Percentiles rank a stretch among this genome's conserved stretches.
Conservation (phyloP, 2,329 filamentous ascomycete genomes). For the Cordyceps tenuipes region DNA sequence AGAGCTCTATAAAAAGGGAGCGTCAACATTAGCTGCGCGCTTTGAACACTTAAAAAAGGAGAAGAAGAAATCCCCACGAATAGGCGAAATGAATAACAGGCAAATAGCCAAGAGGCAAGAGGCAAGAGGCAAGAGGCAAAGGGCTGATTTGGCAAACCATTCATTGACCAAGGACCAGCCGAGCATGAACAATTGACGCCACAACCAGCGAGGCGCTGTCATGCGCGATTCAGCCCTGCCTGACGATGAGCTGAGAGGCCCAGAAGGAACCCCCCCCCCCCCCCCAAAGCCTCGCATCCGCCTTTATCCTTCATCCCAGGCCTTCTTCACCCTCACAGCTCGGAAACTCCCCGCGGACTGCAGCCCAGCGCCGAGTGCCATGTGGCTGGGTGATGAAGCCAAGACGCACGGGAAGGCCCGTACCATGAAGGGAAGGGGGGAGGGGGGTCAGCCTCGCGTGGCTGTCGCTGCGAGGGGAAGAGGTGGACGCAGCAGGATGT, state of each 20-base stretch:
- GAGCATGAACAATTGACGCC: neutral
- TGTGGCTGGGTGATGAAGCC: neutral
- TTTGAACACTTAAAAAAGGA: too few relatives aligned
- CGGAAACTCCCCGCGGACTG: neutral
- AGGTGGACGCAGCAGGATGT: neutral
- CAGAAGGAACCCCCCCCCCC: too few relatives aligned
- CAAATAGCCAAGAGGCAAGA: too few relatives aligned
- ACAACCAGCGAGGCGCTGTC: neutral
- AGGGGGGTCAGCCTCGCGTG: neutral
- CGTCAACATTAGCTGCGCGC: too few relatives aligned
- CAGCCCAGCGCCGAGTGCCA: too few relatives aligned
- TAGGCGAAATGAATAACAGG: neutral
- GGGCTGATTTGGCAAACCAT: neutral
- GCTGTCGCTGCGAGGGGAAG: neutral
- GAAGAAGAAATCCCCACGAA: too few relatives aligned
- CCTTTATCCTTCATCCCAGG: constrained; percentile 2
- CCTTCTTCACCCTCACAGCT: neutral
- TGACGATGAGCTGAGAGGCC: neutral
- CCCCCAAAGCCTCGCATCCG: neutral
- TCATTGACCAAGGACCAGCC: neutral
- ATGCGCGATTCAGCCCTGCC: constrained; percentile 6
- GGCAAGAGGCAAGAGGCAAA: neutral
- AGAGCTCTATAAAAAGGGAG: too few relatives aligned
- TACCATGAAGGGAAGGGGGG: neutral
- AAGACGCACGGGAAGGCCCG: neutral